Evolutionary conservation across 2,329 filamentous ascomycete genomes (phyloP).

Genomic region (Alternaria sp.): DNA sequence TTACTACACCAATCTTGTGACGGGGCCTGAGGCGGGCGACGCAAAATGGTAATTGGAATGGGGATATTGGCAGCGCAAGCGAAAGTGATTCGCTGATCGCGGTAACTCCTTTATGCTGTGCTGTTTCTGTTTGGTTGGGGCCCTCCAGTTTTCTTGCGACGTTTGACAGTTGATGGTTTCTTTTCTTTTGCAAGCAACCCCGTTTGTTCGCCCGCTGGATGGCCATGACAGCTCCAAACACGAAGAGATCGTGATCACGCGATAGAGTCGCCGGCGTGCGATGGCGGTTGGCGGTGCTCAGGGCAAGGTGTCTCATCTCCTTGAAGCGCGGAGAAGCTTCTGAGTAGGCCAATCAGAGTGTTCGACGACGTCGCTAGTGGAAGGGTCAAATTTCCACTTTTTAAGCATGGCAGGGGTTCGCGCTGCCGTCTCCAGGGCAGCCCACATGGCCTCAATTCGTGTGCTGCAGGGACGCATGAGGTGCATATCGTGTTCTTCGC

Average conservation of each 20-base stretch:
- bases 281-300: constrained; percentile 10
- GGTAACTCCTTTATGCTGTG: constrained; percentile 2
- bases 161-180: constrained; percentile 1
- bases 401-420: constrained; percentile 34
- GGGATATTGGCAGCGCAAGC: constrained; percentile 15
- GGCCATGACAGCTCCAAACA: not conserved
- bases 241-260: not conserved
- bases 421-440: constrained; percentile 21
- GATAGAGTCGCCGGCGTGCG: constrained; percentile 2
- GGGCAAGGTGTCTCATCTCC: constrained; percentile 27
- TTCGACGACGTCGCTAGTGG: constrained; percentile 1
- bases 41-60: constrained; percentile 19
- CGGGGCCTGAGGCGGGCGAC: constrained; percentile 3
- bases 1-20: constrained; percentile 20
- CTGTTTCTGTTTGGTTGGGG: not conserved
- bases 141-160: not conserved
- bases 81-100: constrained; percentile 14
- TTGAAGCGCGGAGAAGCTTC: constrained; percentile 24
- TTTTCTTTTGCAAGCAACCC: constrained; percentile 1
- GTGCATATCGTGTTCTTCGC: constrained; percentile 13
- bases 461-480: constrained; percentile 14
- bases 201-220: not conserved
- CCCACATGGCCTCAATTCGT: constrained; percentile 7
- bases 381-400: constrained; percentile 43
- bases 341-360: constrained; percentile 33